A percentile compares a stretch with the other conserved stretches of the same genome.
These are phyloP conservation scores for Mallotus repandus DNA, from an alignment of 441 rosid genomes.

Conservation along the genomic window DNA sequence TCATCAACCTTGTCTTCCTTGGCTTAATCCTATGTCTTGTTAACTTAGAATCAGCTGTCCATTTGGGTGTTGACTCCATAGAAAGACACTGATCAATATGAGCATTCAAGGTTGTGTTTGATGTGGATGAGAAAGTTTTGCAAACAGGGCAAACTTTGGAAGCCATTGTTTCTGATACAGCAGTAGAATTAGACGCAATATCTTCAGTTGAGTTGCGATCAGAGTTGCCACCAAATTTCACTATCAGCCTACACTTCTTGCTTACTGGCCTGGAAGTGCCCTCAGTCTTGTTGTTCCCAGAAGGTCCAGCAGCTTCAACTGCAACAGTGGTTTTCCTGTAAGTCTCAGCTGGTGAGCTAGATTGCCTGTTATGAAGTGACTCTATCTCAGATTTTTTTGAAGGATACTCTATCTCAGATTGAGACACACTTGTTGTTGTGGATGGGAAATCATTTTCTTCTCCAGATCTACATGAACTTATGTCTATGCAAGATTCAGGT, in stretches of 20 bases:
- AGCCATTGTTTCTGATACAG: slow-evolving; percentile 74
- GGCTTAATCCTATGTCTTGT: slow-evolving; percentile 73
- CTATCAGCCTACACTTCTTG: slow-evolving; percentile 75
- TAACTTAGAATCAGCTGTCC: slow-evolving; percentile 58
- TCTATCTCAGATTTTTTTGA: slow-evolving; percentile 42
- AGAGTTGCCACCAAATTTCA: slow-evolving; percentile 61
- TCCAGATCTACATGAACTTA: slow-evolving; percentile 48
- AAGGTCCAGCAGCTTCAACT: slow-evolving; percentile 34
- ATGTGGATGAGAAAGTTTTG: slow-evolving; percentile 89
- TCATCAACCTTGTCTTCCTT: slow-evolving; percentile 67
- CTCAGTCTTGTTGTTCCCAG: slow-evolving; percentile 37
- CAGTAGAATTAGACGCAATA: slow-evolving; percentile 55
- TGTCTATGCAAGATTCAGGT: slow-evolving; percentile 35
- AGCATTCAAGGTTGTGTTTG: slow-evolving; percentile 98
- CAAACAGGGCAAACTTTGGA: slow-evolving; percentile 98
- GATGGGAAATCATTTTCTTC: slow-evolving; percentile 65
- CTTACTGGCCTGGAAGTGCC: slow-evolving; percentile 35
- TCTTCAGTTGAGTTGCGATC: slow-evolving; percentile 65
- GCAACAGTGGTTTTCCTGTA: slow-evolving; percentile 35
- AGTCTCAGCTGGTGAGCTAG: slow-evolving; percentile 36
- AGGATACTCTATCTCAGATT: slow-evolving; percentile 35
- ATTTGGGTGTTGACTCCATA: slow-evolving; percentile 58
- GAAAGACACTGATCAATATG: slow-evolving; percentile 98
- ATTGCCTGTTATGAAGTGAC: slow-evolving; percentile 39
- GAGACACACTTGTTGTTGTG: slow-evolving; percentile 47